Percentiles rank a stretch among this genome's conserved stretches.
Evolutionary conservation across 768 basidiomycete species (phyloP).

Genomic region (Termitomyces sp.): DNA sequence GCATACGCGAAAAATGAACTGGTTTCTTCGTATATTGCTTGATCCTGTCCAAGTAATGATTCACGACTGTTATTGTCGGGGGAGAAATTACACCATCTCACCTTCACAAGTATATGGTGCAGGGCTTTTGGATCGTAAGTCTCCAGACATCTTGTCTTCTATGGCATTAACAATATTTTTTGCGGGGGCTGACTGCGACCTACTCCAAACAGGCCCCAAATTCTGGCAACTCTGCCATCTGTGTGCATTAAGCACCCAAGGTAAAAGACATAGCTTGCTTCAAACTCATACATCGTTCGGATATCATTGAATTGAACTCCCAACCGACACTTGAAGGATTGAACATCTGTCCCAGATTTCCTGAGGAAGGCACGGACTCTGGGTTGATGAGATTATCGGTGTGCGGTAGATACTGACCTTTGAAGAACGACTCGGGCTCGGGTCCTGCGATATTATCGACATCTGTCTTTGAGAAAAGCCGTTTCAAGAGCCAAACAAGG

Average conservation of each 20-base stretch:
- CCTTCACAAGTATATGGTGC: conserved; percentile 2
- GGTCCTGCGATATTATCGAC: no score
- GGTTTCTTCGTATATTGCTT: neutral
- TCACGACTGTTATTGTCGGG: neutral
- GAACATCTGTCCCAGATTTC: no score
- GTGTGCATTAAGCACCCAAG: neutral
- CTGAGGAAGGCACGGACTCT: no score
- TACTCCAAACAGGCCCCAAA: neutral
- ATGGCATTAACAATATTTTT: neutral
- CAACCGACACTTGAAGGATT: no score
- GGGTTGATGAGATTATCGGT: no score
- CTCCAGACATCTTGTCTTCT: neutral
- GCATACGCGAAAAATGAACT: conserved; percentile 1
- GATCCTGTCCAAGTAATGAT: neutral
- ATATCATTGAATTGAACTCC: no score
- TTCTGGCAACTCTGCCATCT: conserved; percentile 1
- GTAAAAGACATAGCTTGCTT: neutral
- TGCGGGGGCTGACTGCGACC: neutral
- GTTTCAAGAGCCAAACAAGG: no score
- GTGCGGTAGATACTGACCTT: no score
- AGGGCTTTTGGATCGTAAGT: neutral
- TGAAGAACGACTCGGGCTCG: no score
- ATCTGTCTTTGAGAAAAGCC: no score
- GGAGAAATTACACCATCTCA: neutral
- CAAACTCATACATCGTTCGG: no score